Conservation (phyloP, 257 asterid species). For the Fraxinus cuspidata region DNA sequence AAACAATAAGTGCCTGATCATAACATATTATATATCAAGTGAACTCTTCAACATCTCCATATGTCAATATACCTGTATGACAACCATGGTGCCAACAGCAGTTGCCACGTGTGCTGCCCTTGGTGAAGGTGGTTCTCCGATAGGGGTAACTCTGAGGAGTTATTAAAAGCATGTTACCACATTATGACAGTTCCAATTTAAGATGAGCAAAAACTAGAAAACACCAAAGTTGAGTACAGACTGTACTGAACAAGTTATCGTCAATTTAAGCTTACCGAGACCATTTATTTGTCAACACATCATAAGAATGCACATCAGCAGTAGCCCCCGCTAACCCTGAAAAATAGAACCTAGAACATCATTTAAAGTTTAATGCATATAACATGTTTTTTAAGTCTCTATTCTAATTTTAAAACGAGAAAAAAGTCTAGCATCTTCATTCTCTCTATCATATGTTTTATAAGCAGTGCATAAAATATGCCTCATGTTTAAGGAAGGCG, state of each 20-base stretch:
- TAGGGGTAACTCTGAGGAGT: constrained; percentile 72
- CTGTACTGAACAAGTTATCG: not conserved
- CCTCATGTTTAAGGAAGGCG: not conserved
- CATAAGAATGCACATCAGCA: constrained; percentile 94
- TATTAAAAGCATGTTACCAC: constrained; percentile 20
- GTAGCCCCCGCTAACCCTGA: constrained; percentile 99
- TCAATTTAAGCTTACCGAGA: constrained; percentile 61
- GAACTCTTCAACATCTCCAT: constrained; percentile 19
- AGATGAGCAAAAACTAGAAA: constrained; percentile 21
- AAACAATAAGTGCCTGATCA: constrained; percentile 19
- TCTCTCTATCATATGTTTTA: not conserved
- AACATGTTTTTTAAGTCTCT: not conserved
- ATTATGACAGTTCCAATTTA: constrained; percentile 23
- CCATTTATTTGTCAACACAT: constrained; percentile 91
- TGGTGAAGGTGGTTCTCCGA: constrained; percentile 99
- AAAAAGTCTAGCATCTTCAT: constrained; percentile 1
- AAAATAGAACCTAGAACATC: constrained; percentile 33
- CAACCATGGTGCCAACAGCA: constrained; percentile 99
- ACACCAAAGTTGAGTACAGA: constrained; percentile 7
- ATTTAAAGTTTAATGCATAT: not conserved
- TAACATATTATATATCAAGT: constrained; percentile 6
- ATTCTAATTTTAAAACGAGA: not conserved
- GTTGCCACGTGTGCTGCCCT: constrained; percentile 99
- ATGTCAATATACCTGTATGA: constrained; percentile 77
- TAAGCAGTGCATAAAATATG: constrained; percentile 8